phyloP scores from a whole-genome alignment of 2,329 filamentous ascomycete genomes.

The Clathrospora elynae region DNA sequence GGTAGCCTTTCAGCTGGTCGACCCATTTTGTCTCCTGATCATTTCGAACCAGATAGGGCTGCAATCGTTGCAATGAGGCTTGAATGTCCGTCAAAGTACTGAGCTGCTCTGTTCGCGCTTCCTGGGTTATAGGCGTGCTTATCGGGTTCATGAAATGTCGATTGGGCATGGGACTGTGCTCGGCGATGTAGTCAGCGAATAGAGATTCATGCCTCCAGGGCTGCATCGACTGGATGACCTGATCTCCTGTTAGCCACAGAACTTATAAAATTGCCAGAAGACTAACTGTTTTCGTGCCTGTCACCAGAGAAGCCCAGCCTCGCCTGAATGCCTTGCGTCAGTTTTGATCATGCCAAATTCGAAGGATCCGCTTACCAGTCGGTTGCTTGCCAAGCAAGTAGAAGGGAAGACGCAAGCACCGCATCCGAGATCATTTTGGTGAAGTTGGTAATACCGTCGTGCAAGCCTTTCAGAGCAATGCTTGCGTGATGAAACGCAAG shows the following conservation, averaged over 20 bases:
- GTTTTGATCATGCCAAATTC: neutral
- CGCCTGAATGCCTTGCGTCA: slow-evolving; percentile 61
- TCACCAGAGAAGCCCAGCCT: slow-evolving; percentile 90
- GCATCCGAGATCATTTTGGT: slow-evolving; percentile 87
- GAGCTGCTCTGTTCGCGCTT: slow-evolving; percentile 61
- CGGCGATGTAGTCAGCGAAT: slow-evolving; percentile 79
- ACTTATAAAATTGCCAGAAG: neutral
- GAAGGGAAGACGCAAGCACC: slow-evolving; percentile 85
- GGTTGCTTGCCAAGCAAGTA: slow-evolving; percentile 93
- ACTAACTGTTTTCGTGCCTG: slow-evolving; percentile 84
- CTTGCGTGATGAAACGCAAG: slow-evolving; percentile 89
- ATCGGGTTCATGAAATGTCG: slow-evolving; percentile 64
- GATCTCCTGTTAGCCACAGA: slow-evolving; percentile 20
- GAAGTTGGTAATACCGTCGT: slow-evolving; percentile 84
- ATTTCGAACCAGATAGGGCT: slow-evolving; percentile 50
- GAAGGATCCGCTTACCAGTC: slow-evolving; percentile 75
- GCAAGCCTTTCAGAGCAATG: slow-evolving; percentile 81
- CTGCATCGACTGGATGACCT: slow-evolving; percentile 91
- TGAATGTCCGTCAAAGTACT: slow-evolving; percentile 49
- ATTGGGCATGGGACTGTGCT: slow-evolving; percentile 61
- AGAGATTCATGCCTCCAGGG: slow-evolving; percentile 88
- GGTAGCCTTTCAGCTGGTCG: slow-evolving; percentile 54
- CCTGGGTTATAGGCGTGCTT: slow-evolving; percentile 66
- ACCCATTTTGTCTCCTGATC: slow-evolving; percentile 57
- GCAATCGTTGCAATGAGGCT: slow-evolving; percentile 51